A percentile compares a stretch with the other conserved stretches of the same genome.
Evolutionary conservation across 2,329 filamentous ascomycete genomes (phyloP).

Genomic region (Nigrospora sphaerica): DNA sequence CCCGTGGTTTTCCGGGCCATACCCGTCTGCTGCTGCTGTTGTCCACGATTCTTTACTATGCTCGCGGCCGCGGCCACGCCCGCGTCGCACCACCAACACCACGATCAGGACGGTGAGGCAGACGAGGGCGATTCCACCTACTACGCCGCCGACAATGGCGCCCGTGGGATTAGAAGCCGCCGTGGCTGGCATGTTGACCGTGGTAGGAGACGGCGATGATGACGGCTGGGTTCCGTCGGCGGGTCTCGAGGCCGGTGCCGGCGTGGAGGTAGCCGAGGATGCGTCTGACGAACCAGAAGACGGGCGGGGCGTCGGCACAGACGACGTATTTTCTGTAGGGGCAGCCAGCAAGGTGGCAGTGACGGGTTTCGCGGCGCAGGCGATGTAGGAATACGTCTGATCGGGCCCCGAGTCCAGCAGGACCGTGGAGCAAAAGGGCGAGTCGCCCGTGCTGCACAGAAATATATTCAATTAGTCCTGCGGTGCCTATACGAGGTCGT

Average conservation of each 20-base stretch:
- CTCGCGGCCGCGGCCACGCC: not conserved
- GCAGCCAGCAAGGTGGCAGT: not conserved
- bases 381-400: not conserved
- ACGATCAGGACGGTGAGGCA: not conserved
- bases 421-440: not conserved
- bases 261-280: too few relatives aligned
- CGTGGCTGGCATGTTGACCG: not conserved
- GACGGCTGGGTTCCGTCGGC: too few relatives aligned
- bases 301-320: too few relatives aligned
- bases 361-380: not conserved
- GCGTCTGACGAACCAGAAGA: too few relatives aligned
- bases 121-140: not conserved
- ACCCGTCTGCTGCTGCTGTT: too few relatives aligned
- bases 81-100: not conserved
- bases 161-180: not conserved
- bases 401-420: not conserved
- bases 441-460: too few relatives aligned
- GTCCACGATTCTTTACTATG: too few relatives aligned
- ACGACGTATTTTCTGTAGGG: not conserved
- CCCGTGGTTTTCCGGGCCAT: too few relatives aligned
- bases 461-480: too few relatives aligned
- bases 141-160: slow-evolving; percentile 1
- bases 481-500: too few relatives aligned
- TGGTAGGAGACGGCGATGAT: too few relatives aligned
- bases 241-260: too few relatives aligned